Conservation (phyloP, 2,329 filamentous ascomycete genomes). For the Penicillium psychrosexuale region DNA sequence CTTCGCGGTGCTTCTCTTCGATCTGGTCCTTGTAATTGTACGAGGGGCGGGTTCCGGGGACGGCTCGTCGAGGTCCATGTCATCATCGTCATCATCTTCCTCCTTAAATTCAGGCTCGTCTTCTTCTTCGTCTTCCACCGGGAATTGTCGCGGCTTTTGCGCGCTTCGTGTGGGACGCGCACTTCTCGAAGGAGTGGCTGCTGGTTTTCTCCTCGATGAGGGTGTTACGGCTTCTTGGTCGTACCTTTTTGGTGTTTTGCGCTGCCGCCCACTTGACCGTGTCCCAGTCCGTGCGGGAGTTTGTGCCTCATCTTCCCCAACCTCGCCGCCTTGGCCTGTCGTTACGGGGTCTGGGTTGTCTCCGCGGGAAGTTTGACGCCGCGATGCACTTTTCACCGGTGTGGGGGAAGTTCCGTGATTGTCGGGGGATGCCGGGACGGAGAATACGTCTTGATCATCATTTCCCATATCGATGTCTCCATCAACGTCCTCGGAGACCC, state of each 20-base stretch:
- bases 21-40: constrained; percentile 27
- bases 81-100: constrained; percentile 17
- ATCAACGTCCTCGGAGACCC: constrained; percentile 34
- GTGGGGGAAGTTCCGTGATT: constrained; percentile 14
- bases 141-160: constrained; percentile 20
- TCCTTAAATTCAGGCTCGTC: constrained; percentile 1
- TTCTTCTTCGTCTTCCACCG: constrained; percentile 7
- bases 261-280: constrained; percentile 35
- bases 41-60: constrained; percentile 18
- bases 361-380: constrained; percentile 23
- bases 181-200: constrained; percentile 21
- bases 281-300: constrained; percentile 27
- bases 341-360: constrained; percentile 7
- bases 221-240: constrained; percentile 28
- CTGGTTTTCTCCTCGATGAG: constrained; percentile 19
- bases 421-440: constrained; percentile 16
- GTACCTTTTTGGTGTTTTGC: constrained; percentile 34
- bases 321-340: constrained; percentile 5
- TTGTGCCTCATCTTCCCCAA: constrained; percentile 12
- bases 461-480: constrained; percentile 33
- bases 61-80: constrained; percentile 23
- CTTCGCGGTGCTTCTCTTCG: constrained; percentile 22
- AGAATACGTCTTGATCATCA: constrained; percentile 12
- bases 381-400: constrained; percentile 21
- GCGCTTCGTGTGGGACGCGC: constrained; percentile 22